Evolutionary conservation across 2,329 filamentous ascomycete genomes (phyloP).

Genomic region (Lasiodiplodia theobromae): DNA sequence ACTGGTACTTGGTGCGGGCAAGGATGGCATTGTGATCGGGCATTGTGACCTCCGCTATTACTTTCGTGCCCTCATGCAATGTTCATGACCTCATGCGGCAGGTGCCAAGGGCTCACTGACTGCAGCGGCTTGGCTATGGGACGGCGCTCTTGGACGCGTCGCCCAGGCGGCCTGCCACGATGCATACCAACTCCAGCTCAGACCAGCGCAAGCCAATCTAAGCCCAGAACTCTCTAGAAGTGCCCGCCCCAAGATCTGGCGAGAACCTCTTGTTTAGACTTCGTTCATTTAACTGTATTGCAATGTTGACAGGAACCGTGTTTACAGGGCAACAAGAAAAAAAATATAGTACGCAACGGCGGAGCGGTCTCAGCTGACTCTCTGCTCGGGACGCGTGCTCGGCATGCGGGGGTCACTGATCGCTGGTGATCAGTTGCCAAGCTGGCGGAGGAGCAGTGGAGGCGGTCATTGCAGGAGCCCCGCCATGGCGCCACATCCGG

Average conservation of each 20-base stretch:
- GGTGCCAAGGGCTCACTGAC: conserved; percentile 11
- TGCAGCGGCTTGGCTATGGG: conserved; percentile 8
- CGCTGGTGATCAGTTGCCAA: conserved; percentile 16
- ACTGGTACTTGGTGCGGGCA: conserved; percentile 12
- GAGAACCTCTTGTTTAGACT: conserved; percentile 7
- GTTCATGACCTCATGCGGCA: conserved; percentile 16
- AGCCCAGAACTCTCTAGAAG: neutral
- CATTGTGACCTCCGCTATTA: conserved; percentile 8
- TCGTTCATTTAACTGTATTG: neutral
- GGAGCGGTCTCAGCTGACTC: conserved; percentile 1
- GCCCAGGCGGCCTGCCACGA: neutral
- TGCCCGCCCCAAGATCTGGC: neutral
- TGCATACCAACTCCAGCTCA: neutral
- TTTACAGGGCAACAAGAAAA: neutral
- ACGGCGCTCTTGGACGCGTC: conserved; percentile 4
- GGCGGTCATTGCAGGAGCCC: conserved; percentile 8
- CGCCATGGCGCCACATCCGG: conserved; percentile 22
- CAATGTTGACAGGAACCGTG: neutral
- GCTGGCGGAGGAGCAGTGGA: neutral
- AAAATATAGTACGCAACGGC: neutral
- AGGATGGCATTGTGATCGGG: conserved; percentile 11
- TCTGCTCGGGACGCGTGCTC: neutral
- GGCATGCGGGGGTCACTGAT: conserved; percentile 8
- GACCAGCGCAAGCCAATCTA: neutral
- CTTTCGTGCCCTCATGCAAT: conserved; percentile 18